A percentile compares a stretch with the other conserved stretches of the same genome.
Conservation (phyloP, 371 early-diverging fungal genomes). For the Parasitella parasitica region DNA sequence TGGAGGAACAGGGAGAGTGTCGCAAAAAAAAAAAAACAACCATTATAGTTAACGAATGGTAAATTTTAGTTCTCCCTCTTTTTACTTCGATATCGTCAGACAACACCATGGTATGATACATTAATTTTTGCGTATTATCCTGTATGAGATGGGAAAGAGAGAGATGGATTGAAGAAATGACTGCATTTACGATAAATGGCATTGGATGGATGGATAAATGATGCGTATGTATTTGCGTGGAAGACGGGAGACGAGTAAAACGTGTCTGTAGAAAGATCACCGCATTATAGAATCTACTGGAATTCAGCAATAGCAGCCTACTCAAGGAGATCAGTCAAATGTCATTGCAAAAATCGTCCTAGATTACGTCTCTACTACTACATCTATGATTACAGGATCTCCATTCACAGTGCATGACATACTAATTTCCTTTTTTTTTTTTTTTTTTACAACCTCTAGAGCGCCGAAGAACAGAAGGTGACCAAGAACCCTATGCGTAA, state of each 20-base stretch:
- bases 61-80: conserved; percentile 15
- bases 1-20: neutral
- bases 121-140: neutral
- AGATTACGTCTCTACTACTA: neutral
- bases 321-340: neutral
- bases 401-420: neutral
- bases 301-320: neutral
- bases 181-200: neutral
- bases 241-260: neutral
- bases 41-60: conserved; percentile 7
- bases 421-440: neutral
- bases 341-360: neutral
- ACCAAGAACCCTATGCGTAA: conserved; percentile 93
- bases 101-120: conserved; percentile 19
- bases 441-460: conserved; percentile 31
- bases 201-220: conserved; percentile 6
- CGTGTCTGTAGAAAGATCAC: no score
- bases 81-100: conserved; percentile 26
- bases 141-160: neutral
- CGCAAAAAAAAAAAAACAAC: conserved; percentile 1
- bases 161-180: neutral
- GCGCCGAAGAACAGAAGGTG: conserved; percentile 62
- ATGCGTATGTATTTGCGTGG: neutral
- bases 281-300: no score
- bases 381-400: no score